Evolutionary conservation across 2,329 filamentous ascomycete species (phyloP).

Genomic region (Sporothrix euskadiensis): DNA sequence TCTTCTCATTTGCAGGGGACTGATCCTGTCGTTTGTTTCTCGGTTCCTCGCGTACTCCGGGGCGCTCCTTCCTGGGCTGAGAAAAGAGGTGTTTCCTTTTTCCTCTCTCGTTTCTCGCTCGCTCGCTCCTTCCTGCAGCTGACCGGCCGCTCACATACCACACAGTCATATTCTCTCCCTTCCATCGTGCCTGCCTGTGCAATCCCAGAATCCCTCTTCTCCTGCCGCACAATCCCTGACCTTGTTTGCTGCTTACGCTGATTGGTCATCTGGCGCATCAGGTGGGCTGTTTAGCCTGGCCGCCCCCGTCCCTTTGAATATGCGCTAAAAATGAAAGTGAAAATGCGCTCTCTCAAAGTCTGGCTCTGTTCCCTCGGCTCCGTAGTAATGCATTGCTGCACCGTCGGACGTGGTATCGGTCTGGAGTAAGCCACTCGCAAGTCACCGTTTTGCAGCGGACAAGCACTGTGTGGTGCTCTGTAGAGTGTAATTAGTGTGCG

Average conservation of each 20-base stretch:
- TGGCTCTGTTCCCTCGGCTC: background rate
- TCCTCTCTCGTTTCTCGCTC: background rate
- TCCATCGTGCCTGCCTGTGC: background rate
- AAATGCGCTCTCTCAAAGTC: background rate
- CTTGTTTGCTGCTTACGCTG: background rate
- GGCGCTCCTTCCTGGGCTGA: background rate
- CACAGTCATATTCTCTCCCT: background rate
- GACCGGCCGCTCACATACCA: background rate
- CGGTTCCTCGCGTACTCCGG: background rate
- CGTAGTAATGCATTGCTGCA: background rate
- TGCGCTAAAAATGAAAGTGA: background rate
- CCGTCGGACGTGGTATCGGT: background rate
- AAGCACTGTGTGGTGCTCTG: background rate
- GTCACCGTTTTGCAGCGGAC: background rate
- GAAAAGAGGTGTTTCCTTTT: background rate
- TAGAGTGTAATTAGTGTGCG: background rate
- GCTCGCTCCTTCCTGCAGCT: conserved; percentile 2
- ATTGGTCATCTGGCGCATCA: conserved; percentile 3
- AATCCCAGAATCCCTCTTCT: background rate
- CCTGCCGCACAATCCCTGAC: conserved; percentile 2
- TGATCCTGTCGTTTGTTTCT: background rate
- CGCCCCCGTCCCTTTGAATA: background rate
- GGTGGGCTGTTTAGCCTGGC: conserved; percentile 18
- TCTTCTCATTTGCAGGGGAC: background rate
- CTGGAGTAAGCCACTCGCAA: conserved; percentile 15